Percentiles rank a stretch among this genome's conserved stretches.
Conservation (phyloP, 1,284 basidiomycete genomes). For the Inonotus hispidus region DNA sequence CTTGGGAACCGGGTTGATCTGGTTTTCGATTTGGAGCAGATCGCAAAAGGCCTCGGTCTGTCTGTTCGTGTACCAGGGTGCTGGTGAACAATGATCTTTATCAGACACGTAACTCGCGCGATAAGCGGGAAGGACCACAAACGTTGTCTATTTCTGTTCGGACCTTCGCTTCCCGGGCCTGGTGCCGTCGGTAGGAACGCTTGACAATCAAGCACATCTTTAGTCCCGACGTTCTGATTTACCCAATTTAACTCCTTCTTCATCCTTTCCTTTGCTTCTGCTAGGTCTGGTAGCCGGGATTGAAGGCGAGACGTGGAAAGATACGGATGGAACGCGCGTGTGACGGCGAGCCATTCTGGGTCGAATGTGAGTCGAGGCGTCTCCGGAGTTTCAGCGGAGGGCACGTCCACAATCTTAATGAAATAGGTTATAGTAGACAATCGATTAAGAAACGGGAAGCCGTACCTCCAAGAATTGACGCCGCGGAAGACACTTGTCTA, state of each 20-base stretch:
- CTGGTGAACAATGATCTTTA: slow-evolving; percentile 33
- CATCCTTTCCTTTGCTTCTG: slow-evolving; percentile 54
- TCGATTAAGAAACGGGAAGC: slow-evolving; percentile 14
- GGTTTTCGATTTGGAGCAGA: slow-evolving; percentile 78
- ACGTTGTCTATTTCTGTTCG: slow-evolving; percentile 43
- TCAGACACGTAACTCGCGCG: slow-evolving; percentile 5
- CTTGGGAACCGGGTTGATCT: slow-evolving; percentile 48
- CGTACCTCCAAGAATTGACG: slow-evolving; percentile 83
- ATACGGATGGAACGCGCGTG: slow-evolving; percentile 78
- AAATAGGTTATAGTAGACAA: slow-evolving; percentile 7
- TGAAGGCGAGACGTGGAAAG: slow-evolving; percentile 54
- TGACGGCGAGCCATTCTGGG: slow-evolving; percentile 92
- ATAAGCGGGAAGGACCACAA: slow-evolving; percentile 25
- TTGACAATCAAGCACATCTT: slow-evolving; percentile 57
- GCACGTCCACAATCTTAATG: slow-evolving; percentile 66
- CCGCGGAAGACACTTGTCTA: slow-evolving; percentile 87
- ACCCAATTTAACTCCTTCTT: slow-evolving; percentile 66
- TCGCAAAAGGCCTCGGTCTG: slow-evolving; percentile 86
- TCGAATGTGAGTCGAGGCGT: slow-evolving; percentile 60
- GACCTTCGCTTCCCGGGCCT: slow-evolving; percentile 41
- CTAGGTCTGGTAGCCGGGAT: slow-evolving; percentile 53
- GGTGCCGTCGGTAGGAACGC: slow-evolving; percentile 73
- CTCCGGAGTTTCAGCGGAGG: slow-evolving; percentile 25
- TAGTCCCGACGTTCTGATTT: slow-evolving; percentile 39
- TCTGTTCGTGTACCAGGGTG: slow-evolving; percentile 80